A percentile compares a stretch with the other conserved stretches of the same genome.
phyloP scores from a whole-genome alignment of 257 asterid species.

The Ilex asprella region DNA sequence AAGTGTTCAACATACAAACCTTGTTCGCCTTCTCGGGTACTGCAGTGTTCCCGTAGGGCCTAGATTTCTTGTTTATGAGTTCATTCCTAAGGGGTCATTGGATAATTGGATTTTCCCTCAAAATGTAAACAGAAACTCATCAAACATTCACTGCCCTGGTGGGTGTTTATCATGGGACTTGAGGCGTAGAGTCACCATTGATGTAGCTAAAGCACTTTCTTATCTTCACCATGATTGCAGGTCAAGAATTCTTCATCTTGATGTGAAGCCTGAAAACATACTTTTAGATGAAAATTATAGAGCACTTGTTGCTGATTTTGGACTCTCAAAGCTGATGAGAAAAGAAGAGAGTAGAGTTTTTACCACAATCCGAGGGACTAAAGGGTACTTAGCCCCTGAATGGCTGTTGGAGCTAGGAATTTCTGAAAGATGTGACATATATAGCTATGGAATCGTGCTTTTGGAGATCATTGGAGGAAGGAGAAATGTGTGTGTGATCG shows the following conservation, averaged over 20 bases:
- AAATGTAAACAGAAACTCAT: not conserved
- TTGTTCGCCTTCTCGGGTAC: constrained; percentile 61
- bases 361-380: constrained; percentile 62
- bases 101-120: constrained; percentile 58
- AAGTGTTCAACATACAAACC: constrained; percentile 76
- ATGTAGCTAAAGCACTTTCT: constrained; percentile 63
- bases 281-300: constrained; percentile 41
- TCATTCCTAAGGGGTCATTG: constrained; percentile 52
- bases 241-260: constrained; percentile 67
- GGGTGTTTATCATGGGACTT: constrained; percentile 65
- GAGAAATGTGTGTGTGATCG: constrained; percentile 29
- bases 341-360: constrained; percentile 64
- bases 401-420: constrained; percentile 72
- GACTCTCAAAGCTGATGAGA: constrained; percentile 61
- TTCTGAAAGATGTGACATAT: constrained; percentile 69
- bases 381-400: constrained; percentile 80
- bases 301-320: constrained; percentile 63
- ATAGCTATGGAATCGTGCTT: constrained; percentile 66
- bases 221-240: constrained; percentile 76
- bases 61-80: constrained; percentile 54
- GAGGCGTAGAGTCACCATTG: constrained; percentile 49
- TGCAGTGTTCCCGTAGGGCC: constrained; percentile 40
- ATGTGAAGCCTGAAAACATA: constrained; percentile 73
- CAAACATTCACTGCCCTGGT: not conserved
- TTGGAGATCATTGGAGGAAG: constrained; percentile 71